Evolutionary conservation across 2,329 filamentous ascomycete genomes (phyloP), one percentile per base, ranked within the genome.

Genomic region (Sphaerulina populicola): DNA sequence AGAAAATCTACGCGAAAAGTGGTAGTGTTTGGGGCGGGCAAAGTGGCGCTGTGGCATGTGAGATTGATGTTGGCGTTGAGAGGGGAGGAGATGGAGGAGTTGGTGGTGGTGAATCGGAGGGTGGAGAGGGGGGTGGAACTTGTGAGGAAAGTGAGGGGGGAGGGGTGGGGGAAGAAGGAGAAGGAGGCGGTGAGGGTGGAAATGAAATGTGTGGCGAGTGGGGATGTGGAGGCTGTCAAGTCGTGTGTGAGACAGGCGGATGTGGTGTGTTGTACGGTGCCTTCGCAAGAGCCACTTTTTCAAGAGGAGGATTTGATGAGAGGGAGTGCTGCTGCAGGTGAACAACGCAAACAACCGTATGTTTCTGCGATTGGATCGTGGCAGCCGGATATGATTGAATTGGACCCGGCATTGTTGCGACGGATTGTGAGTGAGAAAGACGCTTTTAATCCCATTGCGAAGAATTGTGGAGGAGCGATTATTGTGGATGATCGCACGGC

Each of bases 181-280:
- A n/a, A n/a, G n/a, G n/a, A n/a, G n/a, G n/a, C n/a, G 36, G n/a
- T 15, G 14, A 15, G 39, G 12, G 21, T 37, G 42, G 47, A 23
- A 44, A 53, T 49, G 15, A n/a, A 8, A 12, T 30, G 27, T 15
- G 1, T 49, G 1, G 36, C 14, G 58, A 36, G 38, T 14, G 47
- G 49, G 1, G 35, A 30, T 12, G 21, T 29, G 72, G 4, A 60
- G 29, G 43, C 12, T 15, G 18, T 53, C 11, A 40, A 57, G 12
- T 47, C 56, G 3, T 56, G 59, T 11, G 54, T 76, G 10, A 55
- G 51, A 2, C 51, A 57, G 7, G 67, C 69, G 9, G 70, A 75
- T 59, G 70, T 70, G 3, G 67, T 77, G n/a, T 76, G 75, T 55
- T 74, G 74, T 57, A 75, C 72, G 35, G 76, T 74, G 1, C 74